Conservation (phyloP, 2,329 filamentous ascomycete genomes). For the Epichloe bromicola region DNA sequence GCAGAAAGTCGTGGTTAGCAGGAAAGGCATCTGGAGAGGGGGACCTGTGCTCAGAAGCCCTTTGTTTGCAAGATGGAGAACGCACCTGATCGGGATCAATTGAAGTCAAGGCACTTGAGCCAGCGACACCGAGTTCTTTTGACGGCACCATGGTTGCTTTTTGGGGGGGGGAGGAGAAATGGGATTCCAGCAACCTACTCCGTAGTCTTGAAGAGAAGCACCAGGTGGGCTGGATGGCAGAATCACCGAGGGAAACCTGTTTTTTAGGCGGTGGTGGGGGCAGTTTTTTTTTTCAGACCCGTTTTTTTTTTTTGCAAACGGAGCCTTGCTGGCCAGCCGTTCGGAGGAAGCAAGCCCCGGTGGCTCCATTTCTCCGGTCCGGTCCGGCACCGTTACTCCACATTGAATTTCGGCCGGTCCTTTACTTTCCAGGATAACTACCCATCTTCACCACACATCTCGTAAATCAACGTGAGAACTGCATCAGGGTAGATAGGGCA, state of each 20-base stretch:
- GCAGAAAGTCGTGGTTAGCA: neutral
- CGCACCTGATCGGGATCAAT: constrained; percentile 30
- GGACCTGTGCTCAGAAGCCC: neutral
- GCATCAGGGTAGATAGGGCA: too few species aligned
- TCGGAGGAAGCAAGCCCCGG: constrained; percentile 23
- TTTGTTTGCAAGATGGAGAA: constrained; percentile 6
- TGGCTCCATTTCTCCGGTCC: neutral
- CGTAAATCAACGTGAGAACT: too few species aligned
- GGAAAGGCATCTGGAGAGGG: neutral
- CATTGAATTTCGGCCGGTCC: neutral
- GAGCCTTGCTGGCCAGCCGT: too few species aligned
- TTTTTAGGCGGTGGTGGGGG: constrained; percentile 16
- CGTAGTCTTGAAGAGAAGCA: neutral
- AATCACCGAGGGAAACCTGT: neutral
- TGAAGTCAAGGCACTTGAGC: constrained; percentile 18
- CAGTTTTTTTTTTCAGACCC: constrained; percentile 6
- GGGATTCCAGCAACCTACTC: neutral
- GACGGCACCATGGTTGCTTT: constrained; percentile 26
- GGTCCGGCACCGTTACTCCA: constrained; percentile 1
- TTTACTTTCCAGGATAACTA: too few species aligned
- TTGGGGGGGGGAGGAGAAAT: constrained; percentile 1
- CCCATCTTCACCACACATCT: too few species aligned
- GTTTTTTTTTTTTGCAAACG: constrained; percentile 18
- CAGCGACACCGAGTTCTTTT: constrained; percentile 23
- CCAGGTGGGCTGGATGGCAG: constrained; percentile 10